phyloP scores from a whole-genome alignment of 805 yeast species.

The Candida nitratophila region DNA sequence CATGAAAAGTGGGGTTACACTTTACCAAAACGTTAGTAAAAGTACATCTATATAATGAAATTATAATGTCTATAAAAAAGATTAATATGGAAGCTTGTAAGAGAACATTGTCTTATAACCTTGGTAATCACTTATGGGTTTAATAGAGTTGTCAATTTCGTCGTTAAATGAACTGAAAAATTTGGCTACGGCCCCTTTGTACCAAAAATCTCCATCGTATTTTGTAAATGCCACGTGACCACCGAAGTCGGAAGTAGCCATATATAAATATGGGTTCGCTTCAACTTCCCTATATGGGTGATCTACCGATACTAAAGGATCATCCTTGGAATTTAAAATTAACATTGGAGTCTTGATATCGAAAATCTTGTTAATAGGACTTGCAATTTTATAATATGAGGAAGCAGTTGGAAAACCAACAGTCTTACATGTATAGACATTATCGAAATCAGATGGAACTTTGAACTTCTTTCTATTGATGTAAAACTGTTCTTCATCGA shows the following conservation, averaged over 20 bases:
- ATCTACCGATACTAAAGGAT: constrained; percentile 53
- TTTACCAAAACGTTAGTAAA: too few relatives aligned
- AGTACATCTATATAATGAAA: too few relatives aligned
- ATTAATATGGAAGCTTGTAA: constrained; percentile 1
- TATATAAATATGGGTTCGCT: constrained; percentile 50
- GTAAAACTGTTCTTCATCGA: constrained; percentile 18
- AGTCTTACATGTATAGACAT: constrained; percentile 49
- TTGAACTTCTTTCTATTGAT: constrained; percentile 29
- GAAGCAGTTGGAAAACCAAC: constrained; percentile 57
- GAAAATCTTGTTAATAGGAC: constrained; percentile 50
- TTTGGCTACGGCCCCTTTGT: constrained; percentile 32
- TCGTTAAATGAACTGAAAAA: constrained; percentile 31
- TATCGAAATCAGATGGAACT: constrained; percentile 52
- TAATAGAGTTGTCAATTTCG: background rate
- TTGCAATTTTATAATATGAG: constrained; percentile 60
- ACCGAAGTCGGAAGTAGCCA: constrained; percentile 57
- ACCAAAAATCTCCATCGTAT: constrained; percentile 41
- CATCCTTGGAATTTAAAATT: constrained; percentile 57
- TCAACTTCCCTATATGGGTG: constrained; percentile 44
- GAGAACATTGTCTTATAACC: background rate
- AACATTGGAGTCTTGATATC: constrained; percentile 56
- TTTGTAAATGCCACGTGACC: constrained; percentile 60
- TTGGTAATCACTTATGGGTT: constrained; percentile 1
- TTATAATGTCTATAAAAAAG: too few relatives aligned
- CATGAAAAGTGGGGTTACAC: too few relatives aligned